These are phyloP conservation scores for Paecilomyces fulvus DNA, from an alignment of 2,329 filamentous ascomycete species.

Conservation along the genomic window DNA sequence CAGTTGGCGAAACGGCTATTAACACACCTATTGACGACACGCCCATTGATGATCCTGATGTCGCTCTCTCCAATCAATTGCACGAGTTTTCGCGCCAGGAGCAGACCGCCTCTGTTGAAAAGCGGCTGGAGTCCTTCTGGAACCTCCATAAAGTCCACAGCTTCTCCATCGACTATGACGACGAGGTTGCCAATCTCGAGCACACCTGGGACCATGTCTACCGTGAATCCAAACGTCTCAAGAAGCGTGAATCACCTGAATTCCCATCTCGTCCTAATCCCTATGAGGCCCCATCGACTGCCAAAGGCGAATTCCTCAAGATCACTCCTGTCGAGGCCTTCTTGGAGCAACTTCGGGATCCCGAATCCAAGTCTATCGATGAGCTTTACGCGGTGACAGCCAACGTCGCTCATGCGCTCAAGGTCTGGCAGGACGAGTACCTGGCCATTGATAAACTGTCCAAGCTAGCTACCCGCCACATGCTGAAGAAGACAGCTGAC, in stretches of 20 bases:
- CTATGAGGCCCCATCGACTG: constrained; percentile 22
- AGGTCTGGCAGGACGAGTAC: constrained; percentile 52
- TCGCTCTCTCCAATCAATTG: constrained; percentile 14
- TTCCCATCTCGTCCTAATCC: constrained; percentile 20
- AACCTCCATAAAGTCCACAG: constrained; percentile 26
- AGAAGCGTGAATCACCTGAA: constrained; percentile 20
- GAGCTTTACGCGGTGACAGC: constrained; percentile 48
- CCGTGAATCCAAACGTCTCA: constrained; percentile 19
- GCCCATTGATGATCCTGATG: constrained; percentile 2
- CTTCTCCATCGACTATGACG: constrained; percentile 27
- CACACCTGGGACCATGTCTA: constrained; percentile 25
- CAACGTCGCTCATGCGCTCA: constrained; percentile 45
- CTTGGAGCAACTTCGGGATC: constrained; percentile 27
- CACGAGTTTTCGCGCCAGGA: constrained; percentile 15
- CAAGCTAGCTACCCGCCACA: constrained; percentile 37
- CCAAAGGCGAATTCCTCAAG: constrained; percentile 29
- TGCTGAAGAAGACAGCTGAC: constrained; percentile 40
- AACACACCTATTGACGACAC: not conserved
- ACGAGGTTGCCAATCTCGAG: constrained; percentile 20
- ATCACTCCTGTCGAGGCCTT: constrained; percentile 27
- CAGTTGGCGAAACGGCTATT: not conserved
- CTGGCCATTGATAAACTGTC: constrained; percentile 44
- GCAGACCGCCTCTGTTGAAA: constrained; percentile 17
- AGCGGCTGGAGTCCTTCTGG: constrained; percentile 27
- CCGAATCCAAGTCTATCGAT: constrained; percentile 38